Conservation (phyloP, 495 filamentous ascomycete species). For the Trichoderma gamsii region DNA sequence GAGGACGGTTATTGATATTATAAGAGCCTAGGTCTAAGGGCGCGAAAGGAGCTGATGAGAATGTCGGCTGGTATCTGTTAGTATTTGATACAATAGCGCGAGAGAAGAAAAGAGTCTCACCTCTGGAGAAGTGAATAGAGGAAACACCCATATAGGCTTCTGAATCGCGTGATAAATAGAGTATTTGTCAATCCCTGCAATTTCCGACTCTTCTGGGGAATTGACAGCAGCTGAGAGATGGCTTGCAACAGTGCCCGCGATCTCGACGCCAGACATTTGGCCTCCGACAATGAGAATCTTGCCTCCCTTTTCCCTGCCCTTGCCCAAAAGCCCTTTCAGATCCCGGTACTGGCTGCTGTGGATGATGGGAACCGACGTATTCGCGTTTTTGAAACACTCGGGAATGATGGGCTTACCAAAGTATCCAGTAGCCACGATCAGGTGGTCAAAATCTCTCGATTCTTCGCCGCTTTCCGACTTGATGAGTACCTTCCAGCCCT, state of each 20-base stretch:
- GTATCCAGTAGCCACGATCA: constrained; percentile 71
- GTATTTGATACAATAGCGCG: neutral
- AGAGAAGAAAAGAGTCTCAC: constrained; percentile 24
- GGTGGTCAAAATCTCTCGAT: constrained; percentile 55
- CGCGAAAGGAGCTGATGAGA: constrained; percentile 52
- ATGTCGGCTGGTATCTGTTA: constrained; percentile 30
- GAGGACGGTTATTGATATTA: constrained; percentile 56
- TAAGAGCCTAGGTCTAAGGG: constrained; percentile 74
- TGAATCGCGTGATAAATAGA: constrained; percentile 63
- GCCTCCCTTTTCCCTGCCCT: constrained; percentile 28
- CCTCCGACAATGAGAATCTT: constrained; percentile 76
- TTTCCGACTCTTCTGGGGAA: constrained; percentile 33
- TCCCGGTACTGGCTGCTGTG: constrained; percentile 57
- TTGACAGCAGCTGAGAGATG: constrained; percentile 56
- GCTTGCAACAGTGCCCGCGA: constrained; percentile 63
- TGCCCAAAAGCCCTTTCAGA: constrained; percentile 32
- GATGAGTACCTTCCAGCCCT: constrained; percentile 52
- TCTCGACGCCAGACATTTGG: constrained; percentile 77
- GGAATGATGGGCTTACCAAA: constrained; percentile 60
- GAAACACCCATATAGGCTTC: constrained; percentile 67
- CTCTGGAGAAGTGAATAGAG: constrained; percentile 51
- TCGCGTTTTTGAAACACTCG: constrained; percentile 27
- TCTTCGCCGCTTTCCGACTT: constrained; percentile 25
- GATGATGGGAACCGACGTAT: constrained; percentile 38
- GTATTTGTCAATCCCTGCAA: constrained; percentile 32